A percentile compares a stretch with the other conserved stretches of the same genome.
Conservation (phyloP, 2,329 filamentous ascomycete genomes). For the Penicillium sp. region DNA sequence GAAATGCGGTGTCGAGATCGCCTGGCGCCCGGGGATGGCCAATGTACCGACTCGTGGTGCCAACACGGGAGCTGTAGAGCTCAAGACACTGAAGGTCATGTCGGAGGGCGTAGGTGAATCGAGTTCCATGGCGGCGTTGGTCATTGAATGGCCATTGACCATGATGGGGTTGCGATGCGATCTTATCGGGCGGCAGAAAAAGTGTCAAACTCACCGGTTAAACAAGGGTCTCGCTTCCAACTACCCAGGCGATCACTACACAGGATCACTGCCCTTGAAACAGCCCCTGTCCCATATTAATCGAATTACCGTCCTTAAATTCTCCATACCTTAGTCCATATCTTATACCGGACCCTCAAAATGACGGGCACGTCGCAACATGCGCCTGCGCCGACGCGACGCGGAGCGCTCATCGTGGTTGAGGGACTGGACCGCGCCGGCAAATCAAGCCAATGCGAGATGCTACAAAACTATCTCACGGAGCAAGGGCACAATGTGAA, state of each 20-base stretch:
- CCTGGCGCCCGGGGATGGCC: conserved; percentile 55
- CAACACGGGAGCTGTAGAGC: conserved; percentile 31
- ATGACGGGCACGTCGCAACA: conserved; percentile 18
- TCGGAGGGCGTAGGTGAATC: conserved; percentile 23
- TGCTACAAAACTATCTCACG: conserved; percentile 55
- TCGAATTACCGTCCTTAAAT: not conserved
- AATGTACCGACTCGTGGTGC: conserved; percentile 64
- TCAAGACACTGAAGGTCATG: conserved; percentile 39
- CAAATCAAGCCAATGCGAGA: conserved; percentile 82
- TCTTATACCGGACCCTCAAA: not conserved
- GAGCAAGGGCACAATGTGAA: conserved; percentile 50
- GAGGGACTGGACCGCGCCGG: conserved; percentile 87
- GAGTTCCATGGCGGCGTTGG: conserved; percentile 27
- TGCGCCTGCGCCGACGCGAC: conserved; percentile 20
- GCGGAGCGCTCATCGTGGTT: conserved; percentile 73
- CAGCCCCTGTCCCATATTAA: not conserved
- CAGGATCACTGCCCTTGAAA: not conserved
- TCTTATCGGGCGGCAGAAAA: conserved; percentile 21
- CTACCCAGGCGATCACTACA: not conserved
- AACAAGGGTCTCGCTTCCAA: conserved; percentile 1
- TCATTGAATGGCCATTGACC: conserved; percentile 12
- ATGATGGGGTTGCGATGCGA: conserved; percentile 6
- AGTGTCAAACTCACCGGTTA: conserved; percentile 6
- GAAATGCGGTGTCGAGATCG: conserved; percentile 78
- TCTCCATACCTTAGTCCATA: not conserved